These are phyloP conservation scores for Mycena alexandri DNA, from an alignment of 768 basidiomycete species.

Conservation along the genomic window DNA sequence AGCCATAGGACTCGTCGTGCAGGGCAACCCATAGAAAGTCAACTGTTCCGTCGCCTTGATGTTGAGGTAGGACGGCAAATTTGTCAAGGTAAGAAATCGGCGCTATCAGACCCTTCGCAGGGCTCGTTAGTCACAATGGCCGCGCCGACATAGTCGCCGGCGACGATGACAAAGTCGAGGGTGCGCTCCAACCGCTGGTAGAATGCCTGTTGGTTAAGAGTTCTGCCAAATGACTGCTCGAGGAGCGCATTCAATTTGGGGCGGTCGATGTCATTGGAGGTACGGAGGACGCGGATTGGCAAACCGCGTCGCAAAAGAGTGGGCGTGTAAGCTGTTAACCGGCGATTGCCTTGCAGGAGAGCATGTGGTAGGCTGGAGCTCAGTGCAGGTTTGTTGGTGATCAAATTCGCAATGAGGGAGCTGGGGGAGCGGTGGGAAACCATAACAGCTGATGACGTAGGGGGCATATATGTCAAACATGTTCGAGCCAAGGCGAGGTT, in stretches of 20 bases:
- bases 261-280: slow-evolving; percentile 77
- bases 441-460: slow-evolving; percentile 93
- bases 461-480: slow-evolving; percentile 93
- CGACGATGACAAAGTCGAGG: slow-evolving; percentile 93
- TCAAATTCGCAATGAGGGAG: slow-evolving; percentile 95
- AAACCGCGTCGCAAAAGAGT: slow-evolving; percentile 92
- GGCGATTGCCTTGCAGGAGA: slow-evolving; percentile 86
- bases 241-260: slow-evolving; percentile 83
- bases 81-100: slow-evolving; percentile 96
- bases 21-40: slow-evolving; percentile 99
- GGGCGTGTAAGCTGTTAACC: slow-evolving; percentile 90
- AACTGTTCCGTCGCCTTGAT: slow-evolving; percentile 98
- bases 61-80: slow-evolving; percentile 93
- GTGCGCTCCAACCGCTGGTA: slow-evolving; percentile 80
- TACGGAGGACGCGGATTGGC: slow-evolving; percentile 85
- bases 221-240: slow-evolving; percentile 87
- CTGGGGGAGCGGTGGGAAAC: slow-evolving; percentile 97
- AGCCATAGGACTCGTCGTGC: slow-evolving; percentile 97
- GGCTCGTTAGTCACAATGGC: slow-evolving; percentile 88
- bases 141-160: slow-evolving; percentile 95
- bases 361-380: slow-evolving; percentile 97
- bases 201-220: slow-evolving; percentile 79
- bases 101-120: slow-evolving; percentile 46
- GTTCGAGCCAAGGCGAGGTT: slow-evolving; percentile 88
- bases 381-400: slow-evolving; percentile 97